Conservation (phyloP, 331 rosid genomes). For the Arachis monticola region DNA sequence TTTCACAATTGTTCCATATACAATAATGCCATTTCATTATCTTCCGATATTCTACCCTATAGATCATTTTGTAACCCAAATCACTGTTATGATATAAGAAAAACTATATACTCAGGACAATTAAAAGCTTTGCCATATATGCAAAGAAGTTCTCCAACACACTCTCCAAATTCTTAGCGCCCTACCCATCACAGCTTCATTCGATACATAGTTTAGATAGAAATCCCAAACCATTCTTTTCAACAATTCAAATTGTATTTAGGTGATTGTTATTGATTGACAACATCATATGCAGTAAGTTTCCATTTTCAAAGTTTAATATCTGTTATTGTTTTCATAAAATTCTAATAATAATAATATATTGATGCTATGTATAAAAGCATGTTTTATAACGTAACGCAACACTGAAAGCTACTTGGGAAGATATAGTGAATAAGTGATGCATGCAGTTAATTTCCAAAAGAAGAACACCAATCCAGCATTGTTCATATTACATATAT, state of each 20-base stretch:
- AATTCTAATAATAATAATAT: too few relatives aligned
- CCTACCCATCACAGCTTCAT: too few relatives aligned
- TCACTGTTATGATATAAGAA: slow-evolving; percentile 10
- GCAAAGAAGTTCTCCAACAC: too few relatives aligned
- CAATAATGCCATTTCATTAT: slow-evolving; percentile 31
- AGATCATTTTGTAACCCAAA: slow-evolving; percentile 53
- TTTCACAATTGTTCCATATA: slow-evolving; percentile 5
- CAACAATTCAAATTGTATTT: too few relatives aligned
- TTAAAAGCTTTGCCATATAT: too few relatives aligned
- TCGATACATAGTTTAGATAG: too few relatives aligned
- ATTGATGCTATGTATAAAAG: too few relatives aligned
- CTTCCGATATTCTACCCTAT: slow-evolving; percentile 68
- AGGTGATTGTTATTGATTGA: not conserved
- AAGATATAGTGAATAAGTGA: not conserved
- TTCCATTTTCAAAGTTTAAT: not conserved
- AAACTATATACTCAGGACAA: slow-evolving; percentile 21
- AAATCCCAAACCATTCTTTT: not conserved
- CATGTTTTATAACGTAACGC: too few relatives aligned
- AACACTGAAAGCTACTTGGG: slow-evolving; percentile 7
- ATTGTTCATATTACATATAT: not conserved
- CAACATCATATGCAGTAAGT: not conserved
- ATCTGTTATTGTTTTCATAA: too few relatives aligned
- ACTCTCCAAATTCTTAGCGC: too few relatives aligned
- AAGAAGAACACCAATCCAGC: slow-evolving; percentile 4
- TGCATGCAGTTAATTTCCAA: not conserved